A percentile compares a stretch with the other conserved stretches of the same genome.
These are phyloP conservation scores for Penicillium oxalicum DNA, from an alignment of 2,329 filamentous ascomycete genomes.

Conservation along the genomic window DNA sequence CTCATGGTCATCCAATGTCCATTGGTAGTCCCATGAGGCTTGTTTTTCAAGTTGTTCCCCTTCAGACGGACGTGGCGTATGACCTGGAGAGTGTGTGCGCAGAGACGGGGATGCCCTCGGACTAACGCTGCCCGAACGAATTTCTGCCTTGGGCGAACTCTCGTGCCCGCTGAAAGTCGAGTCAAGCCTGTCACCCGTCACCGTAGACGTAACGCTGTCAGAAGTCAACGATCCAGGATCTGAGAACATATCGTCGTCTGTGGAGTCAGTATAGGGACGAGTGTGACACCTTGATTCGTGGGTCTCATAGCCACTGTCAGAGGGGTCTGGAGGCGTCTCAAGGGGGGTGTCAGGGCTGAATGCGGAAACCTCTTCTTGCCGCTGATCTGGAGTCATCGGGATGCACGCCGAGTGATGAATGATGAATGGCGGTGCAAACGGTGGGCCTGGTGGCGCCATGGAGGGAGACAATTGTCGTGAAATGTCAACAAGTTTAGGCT, in stretches of 20 bases:
- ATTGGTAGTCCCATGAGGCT: slow-evolving; percentile 32
- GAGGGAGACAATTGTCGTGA: slow-evolving; percentile 30
- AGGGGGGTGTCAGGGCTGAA: slow-evolving; percentile 37
- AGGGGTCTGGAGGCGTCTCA: slow-evolving; percentile 32
- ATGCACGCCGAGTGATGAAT: slow-evolving; percentile 20
- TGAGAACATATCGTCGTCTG: slow-evolving; percentile 25
- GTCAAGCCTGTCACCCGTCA: slow-evolving; percentile 19
- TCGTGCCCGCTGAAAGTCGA: slow-evolving; percentile 15
- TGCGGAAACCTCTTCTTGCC: slow-evolving; percentile 33
- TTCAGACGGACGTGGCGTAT: slow-evolving; percentile 21
- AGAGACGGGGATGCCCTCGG: slow-evolving; percentile 14
- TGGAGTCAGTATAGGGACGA: slow-evolving; percentile 18
- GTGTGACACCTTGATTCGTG: slow-evolving; percentile 25
- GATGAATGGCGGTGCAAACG: slow-evolving; percentile 12
- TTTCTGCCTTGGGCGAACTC: slow-evolving; percentile 16
- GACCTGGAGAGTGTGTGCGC: slow-evolving; percentile 12
- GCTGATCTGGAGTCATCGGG: slow-evolving; percentile 32
- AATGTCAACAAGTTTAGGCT: slow-evolving; percentile 36
- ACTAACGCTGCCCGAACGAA: slow-evolving; percentile 19
- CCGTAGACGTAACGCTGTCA: slow-evolving; percentile 22
- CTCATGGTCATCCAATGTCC: slow-evolving; percentile 37
- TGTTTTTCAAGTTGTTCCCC: slow-evolving; percentile 26
- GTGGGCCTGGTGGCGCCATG: slow-evolving; percentile 13
- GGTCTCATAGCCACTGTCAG: slow-evolving; percentile 32
- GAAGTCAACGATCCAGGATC: slow-evolving; percentile 25